These are phyloP conservation scores for Parathielavia appendiculata DNA, from an alignment of 495 filamentous ascomycete genomes.

Conservation along the genomic window DNA sequence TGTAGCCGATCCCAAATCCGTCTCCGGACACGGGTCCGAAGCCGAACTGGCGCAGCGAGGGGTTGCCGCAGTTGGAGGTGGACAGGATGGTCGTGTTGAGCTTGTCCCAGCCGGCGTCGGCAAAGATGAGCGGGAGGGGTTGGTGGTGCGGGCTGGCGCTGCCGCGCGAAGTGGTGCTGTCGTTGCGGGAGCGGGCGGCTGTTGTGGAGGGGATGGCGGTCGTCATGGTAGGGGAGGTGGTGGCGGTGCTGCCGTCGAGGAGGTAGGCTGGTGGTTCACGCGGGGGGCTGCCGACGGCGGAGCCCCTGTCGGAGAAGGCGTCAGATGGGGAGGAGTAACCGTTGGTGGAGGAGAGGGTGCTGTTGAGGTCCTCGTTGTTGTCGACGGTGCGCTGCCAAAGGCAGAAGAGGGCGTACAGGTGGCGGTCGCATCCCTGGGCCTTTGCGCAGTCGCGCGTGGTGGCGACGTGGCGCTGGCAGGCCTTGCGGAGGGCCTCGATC, in stretches of 20 bases:
- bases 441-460: conserved; percentile 86
- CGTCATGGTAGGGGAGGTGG: conserved; percentile 34
- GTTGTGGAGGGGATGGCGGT: background rate
- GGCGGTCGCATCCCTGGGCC: conserved; percentile 85
- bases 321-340: conserved; percentile 57
- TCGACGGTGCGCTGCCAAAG: conserved; percentile 85
- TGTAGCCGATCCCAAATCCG: conserved; percentile 96
- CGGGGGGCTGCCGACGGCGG: conserved; percentile 48
- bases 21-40: conserved; percentile 94
- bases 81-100: conserved; percentile 91
- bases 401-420: conserved; percentile 90
- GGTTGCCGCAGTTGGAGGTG: conserved; percentile 98
- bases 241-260: conserved; percentile 25
- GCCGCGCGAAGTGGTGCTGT: conserved; percentile 31
- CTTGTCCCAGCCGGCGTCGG: conserved; percentile 86
- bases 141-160: conserved; percentile 19
- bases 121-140: conserved; percentile 71
- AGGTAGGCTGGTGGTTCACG: conserved; percentile 44
- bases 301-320: conserved; percentile 42
- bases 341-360: conserved; percentile 36
- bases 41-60: conserved; percentile 91
- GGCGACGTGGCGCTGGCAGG: conserved; percentile 73
- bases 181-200: conserved; percentile 31
- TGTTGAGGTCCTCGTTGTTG: conserved; percentile 55
- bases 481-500: conserved; percentile 75